phyloP scores from a whole-genome alignment of 2,329 filamentous ascomycete species.

The Aspergillus transmontanensis region DNA sequence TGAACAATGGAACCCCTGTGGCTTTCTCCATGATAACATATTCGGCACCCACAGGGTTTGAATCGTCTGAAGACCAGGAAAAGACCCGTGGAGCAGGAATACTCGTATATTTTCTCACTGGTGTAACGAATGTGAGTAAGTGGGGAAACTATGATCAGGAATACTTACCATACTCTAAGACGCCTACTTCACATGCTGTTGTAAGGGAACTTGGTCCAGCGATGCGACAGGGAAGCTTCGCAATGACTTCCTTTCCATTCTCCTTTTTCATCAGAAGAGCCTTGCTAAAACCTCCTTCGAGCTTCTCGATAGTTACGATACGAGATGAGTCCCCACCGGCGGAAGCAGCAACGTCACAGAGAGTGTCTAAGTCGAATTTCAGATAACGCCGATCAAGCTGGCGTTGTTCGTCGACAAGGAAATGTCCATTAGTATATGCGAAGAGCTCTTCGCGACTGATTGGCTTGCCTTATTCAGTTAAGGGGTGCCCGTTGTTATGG shows the following conservation, averaged over 20 bases:
- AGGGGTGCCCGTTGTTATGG: neutral
- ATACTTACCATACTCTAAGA: constrained; percentile 28
- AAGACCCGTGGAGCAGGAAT: constrained; percentile 24
- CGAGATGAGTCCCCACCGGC: constrained; percentile 13
- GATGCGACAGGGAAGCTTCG: constrained; percentile 35
- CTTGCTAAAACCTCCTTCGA: constrained; percentile 37
- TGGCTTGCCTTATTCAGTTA: constrained; percentile 19
- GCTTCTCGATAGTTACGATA: constrained; percentile 2
- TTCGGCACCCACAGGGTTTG: no score
- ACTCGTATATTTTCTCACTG: constrained; percentile 24
- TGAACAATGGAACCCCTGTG: no score
- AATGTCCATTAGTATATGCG: constrained; percentile 32
- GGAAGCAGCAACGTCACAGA: constrained; percentile 23
- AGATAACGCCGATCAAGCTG: constrained; percentile 27
- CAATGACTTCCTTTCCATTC: constrained; percentile 33
- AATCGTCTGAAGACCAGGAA: no score
- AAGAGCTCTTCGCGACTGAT: constrained; percentile 28
- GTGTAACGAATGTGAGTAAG: neutral
- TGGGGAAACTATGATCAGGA: neutral
- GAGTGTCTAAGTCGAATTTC: constrained; percentile 26
- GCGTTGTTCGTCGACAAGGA: constrained; percentile 28
- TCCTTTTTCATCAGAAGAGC: constrained; percentile 31
- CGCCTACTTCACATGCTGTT: constrained; percentile 35
- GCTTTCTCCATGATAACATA: no score
- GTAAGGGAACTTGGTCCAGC: constrained; percentile 30